These are phyloP conservation scores for Xylaria sp. DNA, from an alignment of 2,329 filamentous ascomycete species.

Conservation along the genomic window DNA sequence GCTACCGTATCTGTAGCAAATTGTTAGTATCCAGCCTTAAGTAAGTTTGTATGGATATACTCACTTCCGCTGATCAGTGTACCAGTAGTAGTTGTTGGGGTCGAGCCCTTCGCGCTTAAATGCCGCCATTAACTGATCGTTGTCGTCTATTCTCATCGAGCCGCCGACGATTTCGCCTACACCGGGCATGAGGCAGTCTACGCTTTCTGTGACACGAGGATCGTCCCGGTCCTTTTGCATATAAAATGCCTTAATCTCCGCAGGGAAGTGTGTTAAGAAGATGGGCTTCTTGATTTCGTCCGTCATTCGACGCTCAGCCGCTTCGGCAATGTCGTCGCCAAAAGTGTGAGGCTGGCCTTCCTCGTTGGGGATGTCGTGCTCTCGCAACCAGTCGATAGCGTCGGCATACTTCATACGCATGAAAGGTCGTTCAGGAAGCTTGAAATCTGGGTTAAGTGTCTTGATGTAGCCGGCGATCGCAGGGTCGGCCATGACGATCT, in stretches of 20 bases:
- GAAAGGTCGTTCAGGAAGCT: slow-evolving; percentile 82
- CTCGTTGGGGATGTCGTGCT: slow-evolving; percentile 91
- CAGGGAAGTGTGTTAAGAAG: slow-evolving; percentile 95
- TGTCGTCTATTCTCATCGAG: slow-evolving; percentile 93
- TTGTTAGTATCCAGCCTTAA: slow-evolving; percentile 24
- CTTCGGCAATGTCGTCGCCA: slow-evolving; percentile 97
- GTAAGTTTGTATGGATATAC: slow-evolving; percentile 43
- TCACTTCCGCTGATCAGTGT: slow-evolving; percentile 94
- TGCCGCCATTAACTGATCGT: slow-evolving; percentile 85
- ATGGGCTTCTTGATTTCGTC: slow-evolving; percentile 95
- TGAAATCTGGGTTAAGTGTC: slow-evolving; percentile 89
- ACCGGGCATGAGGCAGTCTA: slow-evolving; percentile 85
- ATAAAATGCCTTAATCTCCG: slow-evolving; percentile 98
- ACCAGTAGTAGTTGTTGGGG: slow-evolving; percentile 93
- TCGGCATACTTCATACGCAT: slow-evolving; percentile 93
- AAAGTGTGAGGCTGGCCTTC: slow-evolving; percentile 89
- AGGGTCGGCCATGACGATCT: slow-evolving; percentile 75
- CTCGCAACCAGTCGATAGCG: slow-evolving; percentile 90
- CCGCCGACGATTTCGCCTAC: slow-evolving; percentile 97
- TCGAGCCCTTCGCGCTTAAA: slow-evolving; percentile 88
- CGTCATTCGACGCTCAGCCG: slow-evolving; percentile 95
- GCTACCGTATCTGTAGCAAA: slow-evolving; percentile 73
- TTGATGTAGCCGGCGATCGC: slow-evolving; percentile 75
- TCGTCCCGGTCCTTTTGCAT: slow-evolving; percentile 90
- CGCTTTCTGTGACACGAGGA: slow-evolving; percentile 84